phyloP scores from a whole-genome alignment of 306 rosid genomes.

The Prunus davidiana region DNA sequence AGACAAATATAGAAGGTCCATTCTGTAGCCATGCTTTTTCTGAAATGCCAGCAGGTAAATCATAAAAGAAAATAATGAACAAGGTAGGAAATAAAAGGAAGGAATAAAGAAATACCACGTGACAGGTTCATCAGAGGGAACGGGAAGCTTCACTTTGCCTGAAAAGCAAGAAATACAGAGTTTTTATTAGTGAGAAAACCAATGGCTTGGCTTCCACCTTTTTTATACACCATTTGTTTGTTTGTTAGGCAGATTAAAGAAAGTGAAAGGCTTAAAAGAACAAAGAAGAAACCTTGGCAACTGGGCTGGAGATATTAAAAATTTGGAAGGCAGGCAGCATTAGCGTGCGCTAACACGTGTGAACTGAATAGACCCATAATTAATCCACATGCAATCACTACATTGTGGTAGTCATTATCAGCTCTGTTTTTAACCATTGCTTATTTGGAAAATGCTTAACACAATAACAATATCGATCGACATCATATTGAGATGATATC shows the following conservation, averaged over 20 bases:
- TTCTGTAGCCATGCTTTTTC: too few relatives aligned
- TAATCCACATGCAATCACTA: neutral
- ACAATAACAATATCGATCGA: too few relatives aligned
- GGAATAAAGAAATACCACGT: neutral
- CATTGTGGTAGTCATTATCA: neutral
- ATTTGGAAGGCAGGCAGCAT: neutral
- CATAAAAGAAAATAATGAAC: neutral
- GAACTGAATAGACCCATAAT: neutral
- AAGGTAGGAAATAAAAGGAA: neutral
- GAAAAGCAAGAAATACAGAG: constrained; percentile 16
- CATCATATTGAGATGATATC: too few relatives aligned
- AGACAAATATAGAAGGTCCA: too few relatives aligned
- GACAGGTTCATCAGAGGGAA: neutral
- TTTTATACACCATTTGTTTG: neutral
- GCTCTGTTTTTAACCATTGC: neutral
- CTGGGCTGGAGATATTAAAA: neutral
- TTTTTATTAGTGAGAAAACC: neutral
- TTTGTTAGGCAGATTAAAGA: neutral
- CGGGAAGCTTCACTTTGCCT: constrained; percentile 15
- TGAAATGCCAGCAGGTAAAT: too few relatives aligned
- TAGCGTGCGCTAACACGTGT: neutral
- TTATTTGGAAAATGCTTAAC: too few relatives aligned
- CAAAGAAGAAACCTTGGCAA: neutral
- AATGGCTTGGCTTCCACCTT: neutral
- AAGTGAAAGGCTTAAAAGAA: neutral